Base-by-base conservation (phyloP, 371 early-diverging fungal genomes). In the Nosema muscidifuracis region DNA sequence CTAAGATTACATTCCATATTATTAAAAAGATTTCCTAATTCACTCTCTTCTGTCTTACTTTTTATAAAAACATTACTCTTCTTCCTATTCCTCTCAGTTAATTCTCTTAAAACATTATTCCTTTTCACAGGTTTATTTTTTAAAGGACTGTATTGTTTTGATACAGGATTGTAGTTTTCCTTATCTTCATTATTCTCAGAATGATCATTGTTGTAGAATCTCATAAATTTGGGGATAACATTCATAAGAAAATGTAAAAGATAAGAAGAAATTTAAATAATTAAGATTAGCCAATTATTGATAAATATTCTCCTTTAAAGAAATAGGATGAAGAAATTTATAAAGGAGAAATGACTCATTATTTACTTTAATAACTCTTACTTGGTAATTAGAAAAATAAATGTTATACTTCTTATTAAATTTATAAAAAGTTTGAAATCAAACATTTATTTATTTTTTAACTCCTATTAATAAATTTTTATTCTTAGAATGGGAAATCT, bases 151-250 rank as follows among this genome's bases (percentile, higher is more conserved):
- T 60, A 69, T 53, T 69, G 47, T 36, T 61, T 43, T 20, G 47
- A 47, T 22, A 33, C 18, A 18, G 70, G 70, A 60, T 69, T 33
- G 31, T 44, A 69, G 43, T 69, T 69, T 40, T 69, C 70, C 43
- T 69, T 69, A 38, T 69, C 61, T 10, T n/a, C 12, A 20, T 20
- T 26, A 1, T 18, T 51, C 1, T 61, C 61, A 15, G 26, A 28
- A 22, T 22, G 20, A 24, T 30, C 47, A 4, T 7, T 36, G 33
- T 61, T 34, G 16, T 53, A 53, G 16, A 26, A 53, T 53, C 55
- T 53, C 55, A 53, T 53, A 53, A 53, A 28, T 24, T 56, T 38
- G 16, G 56, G 38, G 57, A 67, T 67, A 40, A 67, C 16, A 42
- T 42, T 42, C 26, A 51, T 65, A 30, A n/a, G 34, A 42, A 36